phyloP scores from a whole-genome alignment of 768 basidiomycete genomes.

The Termitomyces sp. region DNA sequence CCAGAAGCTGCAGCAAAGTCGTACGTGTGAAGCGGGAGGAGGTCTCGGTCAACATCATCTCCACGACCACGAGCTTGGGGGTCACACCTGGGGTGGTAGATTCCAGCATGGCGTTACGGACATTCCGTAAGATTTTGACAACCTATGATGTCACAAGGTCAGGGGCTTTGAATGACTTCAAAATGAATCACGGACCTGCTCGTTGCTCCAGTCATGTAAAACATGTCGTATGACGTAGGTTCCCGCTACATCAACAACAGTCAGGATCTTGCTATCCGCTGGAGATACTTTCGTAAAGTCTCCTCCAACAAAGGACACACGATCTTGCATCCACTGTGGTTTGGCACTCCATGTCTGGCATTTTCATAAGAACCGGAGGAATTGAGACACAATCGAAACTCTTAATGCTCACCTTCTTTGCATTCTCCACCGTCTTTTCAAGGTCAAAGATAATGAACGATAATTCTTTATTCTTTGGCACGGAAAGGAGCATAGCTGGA shows the following conservation, averaged over 20 bases:
- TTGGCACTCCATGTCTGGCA: too few relatives aligned
- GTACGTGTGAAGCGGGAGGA: too few relatives aligned
- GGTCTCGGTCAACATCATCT: too few relatives aligned
- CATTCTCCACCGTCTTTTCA: too few relatives aligned
- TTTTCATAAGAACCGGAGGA: too few relatives aligned
- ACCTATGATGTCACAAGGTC: not conserved
- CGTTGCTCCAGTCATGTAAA: not conserved
- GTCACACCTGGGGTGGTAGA: not conserved
- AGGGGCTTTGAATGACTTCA: not conserved
- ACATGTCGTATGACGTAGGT: not conserved
- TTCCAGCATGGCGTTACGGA: not conserved
- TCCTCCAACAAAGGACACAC: not conserved
- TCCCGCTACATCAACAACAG: not conserved
- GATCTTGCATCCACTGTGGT: not conserved
- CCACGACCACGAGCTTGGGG: not conserved
- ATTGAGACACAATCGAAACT: too few relatives aligned
- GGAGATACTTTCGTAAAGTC: not conserved
- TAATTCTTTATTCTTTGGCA: too few relatives aligned
- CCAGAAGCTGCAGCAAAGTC: too few relatives aligned
- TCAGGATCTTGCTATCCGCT: not conserved
- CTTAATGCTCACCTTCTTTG: too few relatives aligned
- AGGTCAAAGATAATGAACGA: too few relatives aligned
- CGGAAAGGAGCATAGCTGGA: too few relatives aligned
- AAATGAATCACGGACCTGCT: not conserved
- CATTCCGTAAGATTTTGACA: not conserved